Evolutionary conservation across 176 grass and related monocot genomes (phyloP).

Genomic region (Rhipidocladum racemiflorum): DNA sequence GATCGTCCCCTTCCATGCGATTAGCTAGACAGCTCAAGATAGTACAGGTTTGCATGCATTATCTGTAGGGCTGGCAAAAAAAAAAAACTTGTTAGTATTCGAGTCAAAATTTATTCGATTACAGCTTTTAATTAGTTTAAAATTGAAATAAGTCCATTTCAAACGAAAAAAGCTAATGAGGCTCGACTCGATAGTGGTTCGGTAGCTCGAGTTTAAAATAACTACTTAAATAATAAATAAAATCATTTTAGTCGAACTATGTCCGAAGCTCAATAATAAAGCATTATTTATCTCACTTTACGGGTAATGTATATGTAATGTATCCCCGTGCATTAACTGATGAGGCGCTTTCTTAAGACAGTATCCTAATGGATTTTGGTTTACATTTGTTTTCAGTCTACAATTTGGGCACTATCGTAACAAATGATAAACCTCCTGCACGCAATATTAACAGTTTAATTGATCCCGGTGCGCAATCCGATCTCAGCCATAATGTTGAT

Average conservation of each 20-base stretch:
- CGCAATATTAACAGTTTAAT: not conserved
- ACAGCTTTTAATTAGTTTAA: no score
- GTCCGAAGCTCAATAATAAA: no score
- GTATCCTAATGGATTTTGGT: not conserved
- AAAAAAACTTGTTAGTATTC: no score
- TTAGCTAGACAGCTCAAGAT: not conserved
- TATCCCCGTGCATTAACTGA: not conserved
- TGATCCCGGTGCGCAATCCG: not conserved
- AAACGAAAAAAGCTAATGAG: no score
- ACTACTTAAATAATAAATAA: no score
- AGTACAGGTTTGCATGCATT: not conserved
- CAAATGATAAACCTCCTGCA: not conserved
- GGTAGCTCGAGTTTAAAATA: no score
- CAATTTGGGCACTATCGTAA: not conserved
- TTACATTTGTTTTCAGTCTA: not conserved
- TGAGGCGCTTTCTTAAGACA: not conserved
- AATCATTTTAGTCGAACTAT: no score
- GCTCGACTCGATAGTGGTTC: no score
- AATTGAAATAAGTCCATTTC: no score
- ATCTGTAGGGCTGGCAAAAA: no score
- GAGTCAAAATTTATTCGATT: no score
- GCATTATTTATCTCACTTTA: not conserved
- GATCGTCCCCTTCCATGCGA: conserved; percentile 2
- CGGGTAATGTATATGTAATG: not conserved
- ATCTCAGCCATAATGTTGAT: not conserved